Percentiles rank a stretch among this genome's conserved stretches.
These are phyloP conservation scores for Russula lepida DNA, from an alignment of 768 basidiomycete genomes.

Conservation along the genomic window DNA sequence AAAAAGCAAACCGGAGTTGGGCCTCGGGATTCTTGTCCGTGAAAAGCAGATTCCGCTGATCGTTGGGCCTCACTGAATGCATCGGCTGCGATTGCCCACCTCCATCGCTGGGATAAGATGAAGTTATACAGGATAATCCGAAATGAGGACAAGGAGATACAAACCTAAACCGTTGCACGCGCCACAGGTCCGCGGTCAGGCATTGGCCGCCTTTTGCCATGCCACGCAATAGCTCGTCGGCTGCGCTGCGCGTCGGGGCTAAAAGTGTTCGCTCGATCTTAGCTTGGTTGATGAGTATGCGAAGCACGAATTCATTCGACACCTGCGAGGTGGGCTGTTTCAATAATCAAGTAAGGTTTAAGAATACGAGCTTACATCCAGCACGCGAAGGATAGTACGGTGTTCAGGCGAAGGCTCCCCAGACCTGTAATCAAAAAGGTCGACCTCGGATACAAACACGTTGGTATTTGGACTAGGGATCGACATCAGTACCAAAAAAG, in stretches of 20 bases:
- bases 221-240: conserved; percentile 41
- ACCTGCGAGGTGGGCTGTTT: conserved; percentile 41
- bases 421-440: conserved; percentile 69
- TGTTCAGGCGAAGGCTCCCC: conserved; percentile 62
- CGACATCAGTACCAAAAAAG: neutral
- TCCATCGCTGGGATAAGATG: conserved; percentile 44
- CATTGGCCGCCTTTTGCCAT: conserved; percentile 46
- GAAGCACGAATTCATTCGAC: conserved; percentile 61
- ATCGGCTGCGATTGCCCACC: conserved; percentile 49
- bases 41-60: conserved; percentile 25
- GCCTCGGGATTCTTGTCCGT: conserved; percentile 11
- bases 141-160: conserved; percentile 23
- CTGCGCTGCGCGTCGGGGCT: conserved; percentile 53
- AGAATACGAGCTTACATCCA: conserved; percentile 51
- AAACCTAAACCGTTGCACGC: conserved; percentile 57
- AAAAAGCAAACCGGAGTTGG: conserved; percentile 15
- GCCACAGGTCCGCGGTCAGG: conserved; percentile 56
- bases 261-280: conserved; percentile 68
- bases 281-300: conserved; percentile 69
- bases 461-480: conserved; percentile 34
- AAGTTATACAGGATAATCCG: neutral
- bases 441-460: conserved; percentile 60
- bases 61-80: conserved; percentile 24
- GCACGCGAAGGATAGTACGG: conserved; percentile 71
- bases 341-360: neutral